Base-by-base conservation (phyloP, 2,329 filamentous ascomycete species). In the Aspergillus novoparasiticus region DNA sequence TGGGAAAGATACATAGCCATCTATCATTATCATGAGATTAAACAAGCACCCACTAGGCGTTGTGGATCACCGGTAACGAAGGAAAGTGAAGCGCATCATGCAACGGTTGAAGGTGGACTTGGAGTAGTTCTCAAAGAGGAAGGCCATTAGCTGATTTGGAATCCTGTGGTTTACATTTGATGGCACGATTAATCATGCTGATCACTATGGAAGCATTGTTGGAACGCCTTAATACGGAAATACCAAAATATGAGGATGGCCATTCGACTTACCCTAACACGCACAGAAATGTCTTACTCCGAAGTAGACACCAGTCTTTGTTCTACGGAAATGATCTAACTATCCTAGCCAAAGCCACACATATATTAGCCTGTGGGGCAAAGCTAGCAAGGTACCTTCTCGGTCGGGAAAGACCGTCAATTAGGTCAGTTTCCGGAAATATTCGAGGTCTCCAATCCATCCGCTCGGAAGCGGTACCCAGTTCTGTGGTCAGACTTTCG, bases 1-100 rank as follows among this genome's bases (percentile, higher is more conserved):
- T 26, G 8, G 14, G 8, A 53, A 34, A 54, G 32, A 55, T 19
- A 39, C 11, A 26, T 4, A 16, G 6, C 16, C 51, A 39, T 39
- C 34, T n/a, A 55, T 55, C 51, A 55, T 55, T 55, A 39, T 10
- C 23, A 23, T 36, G 19, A 54, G 51, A 54, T 16, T 9, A 19
- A 16, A 32, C 51, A 21, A 28, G 50, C 50, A 36, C 51, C 51
- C 51, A 54, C 51, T 34, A 12, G 54, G 21, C 28, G 10, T 54
- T 55, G 64, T 62, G 64, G 64, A 65, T 65, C 59, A 53, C 32
- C 16, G 23, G 51, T 16, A 16, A 36, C 45, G n/a, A 10, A 45
- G 14, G 23, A 57, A 62, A 50, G 56, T 43, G 28, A 23, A 50
- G 55, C 55, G 56, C 57, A 67, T 67, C 63, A 67, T 55, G 65